Conservation (phyloP, 192 early-diverging fungal species). For the Backusella sp. region DNA sequence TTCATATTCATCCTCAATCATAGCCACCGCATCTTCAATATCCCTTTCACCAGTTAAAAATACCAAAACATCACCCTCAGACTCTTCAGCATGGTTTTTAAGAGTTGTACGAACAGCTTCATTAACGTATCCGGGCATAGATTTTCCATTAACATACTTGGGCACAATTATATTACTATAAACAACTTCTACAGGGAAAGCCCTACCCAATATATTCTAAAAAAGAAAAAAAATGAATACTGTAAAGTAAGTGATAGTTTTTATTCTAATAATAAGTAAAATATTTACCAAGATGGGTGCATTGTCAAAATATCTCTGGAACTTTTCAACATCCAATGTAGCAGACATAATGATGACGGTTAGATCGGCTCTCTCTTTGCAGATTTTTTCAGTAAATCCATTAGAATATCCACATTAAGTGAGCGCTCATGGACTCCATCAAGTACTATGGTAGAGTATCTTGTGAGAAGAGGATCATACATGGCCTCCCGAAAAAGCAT, state of each 20-base stretch:
- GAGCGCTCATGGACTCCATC: slow-evolving; percentile 99
- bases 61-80: slow-evolving; percentile 93
- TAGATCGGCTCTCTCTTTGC: slow-evolving; percentile 72
- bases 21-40: slow-evolving; percentile 92
- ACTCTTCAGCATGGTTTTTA: too few relatives aligned
- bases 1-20: slow-evolving; percentile 75
- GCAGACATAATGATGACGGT: slow-evolving; percentile 97
- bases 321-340: slow-evolving; percentile 97
- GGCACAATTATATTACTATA: slow-evolving; percentile 94
- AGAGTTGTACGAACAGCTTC: too few relatives aligned
- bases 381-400: slow-evolving; percentile 94
- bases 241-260: background rate
- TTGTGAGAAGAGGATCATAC: slow-evolving; percentile 80
- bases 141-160: slow-evolving; percentile 97
- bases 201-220: slow-evolving; percentile 86
- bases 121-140: slow-evolving; percentile 49
- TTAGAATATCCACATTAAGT: slow-evolving; percentile 93
- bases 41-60: slow-evolving; percentile 99
- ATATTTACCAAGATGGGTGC: slow-evolving; percentile 81
- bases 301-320: slow-evolving; percentile 97
- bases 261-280: background rate
- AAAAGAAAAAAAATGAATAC: background rate
- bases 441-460: slow-evolving; percentile 95
- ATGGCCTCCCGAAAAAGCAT: slow-evolving; percentile 98
- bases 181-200: slow-evolving; percentile 97